A percentile compares a stretch with the other conserved stretches of the same genome.
Evolutionary conservation across 2,329 filamentous ascomycete genomes (phyloP).

Genomic region (Rhynchosporium secalis): DNA sequence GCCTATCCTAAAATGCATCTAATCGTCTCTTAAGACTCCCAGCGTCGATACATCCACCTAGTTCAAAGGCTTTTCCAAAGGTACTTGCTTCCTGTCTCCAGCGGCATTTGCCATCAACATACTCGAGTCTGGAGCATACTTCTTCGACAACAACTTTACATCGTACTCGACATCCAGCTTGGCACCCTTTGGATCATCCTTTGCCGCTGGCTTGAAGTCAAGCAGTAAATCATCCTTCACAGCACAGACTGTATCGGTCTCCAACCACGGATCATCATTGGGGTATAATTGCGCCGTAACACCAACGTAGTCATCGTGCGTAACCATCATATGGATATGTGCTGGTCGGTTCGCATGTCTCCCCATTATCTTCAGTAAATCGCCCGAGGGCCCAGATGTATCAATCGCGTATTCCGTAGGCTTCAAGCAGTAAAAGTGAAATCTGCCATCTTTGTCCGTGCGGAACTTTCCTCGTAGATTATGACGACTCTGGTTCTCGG

Average conservation of each 20-base stretch:
- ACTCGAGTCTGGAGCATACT: slow-evolving; percentile 38
- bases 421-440: slow-evolving; percentile 50
- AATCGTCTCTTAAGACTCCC: not conserved
- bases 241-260: slow-evolving; percentile 53
- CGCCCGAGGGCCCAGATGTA: slow-evolving; percentile 53
- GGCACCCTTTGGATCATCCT: slow-evolving; percentile 15
- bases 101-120: slow-evolving; percentile 32
- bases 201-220: slow-evolving; percentile 39
- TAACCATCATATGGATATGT: slow-evolving; percentile 59
- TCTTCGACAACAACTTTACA: slow-evolving; percentile 19
- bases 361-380: slow-evolving; percentile 54
- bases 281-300: slow-evolving; percentile 80
- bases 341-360: slow-evolving; percentile 58
- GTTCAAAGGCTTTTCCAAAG: not conserved
- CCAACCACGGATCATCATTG: slow-evolving; percentile 60
- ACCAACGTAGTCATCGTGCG: slow-evolving; percentile 60
- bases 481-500: slow-evolving; percentile 56
- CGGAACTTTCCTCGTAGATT: slow-evolving; percentile 62
- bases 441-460: slow-evolving; percentile 57
- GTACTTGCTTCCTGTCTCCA: slow-evolving; percentile 15
- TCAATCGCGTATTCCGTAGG: slow-evolving; percentile 46
- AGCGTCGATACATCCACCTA: not conserved
- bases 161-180: slow-evolving; percentile 20
- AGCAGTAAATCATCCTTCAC: slow-evolving; percentile 53
- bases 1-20: slow-evolving; percentile 1